Percentiles rank a stretch among this genome's conserved stretches.
Conservation (phyloP, 1,284 basidiomycete species). For the Earliella scabrosa region DNA sequence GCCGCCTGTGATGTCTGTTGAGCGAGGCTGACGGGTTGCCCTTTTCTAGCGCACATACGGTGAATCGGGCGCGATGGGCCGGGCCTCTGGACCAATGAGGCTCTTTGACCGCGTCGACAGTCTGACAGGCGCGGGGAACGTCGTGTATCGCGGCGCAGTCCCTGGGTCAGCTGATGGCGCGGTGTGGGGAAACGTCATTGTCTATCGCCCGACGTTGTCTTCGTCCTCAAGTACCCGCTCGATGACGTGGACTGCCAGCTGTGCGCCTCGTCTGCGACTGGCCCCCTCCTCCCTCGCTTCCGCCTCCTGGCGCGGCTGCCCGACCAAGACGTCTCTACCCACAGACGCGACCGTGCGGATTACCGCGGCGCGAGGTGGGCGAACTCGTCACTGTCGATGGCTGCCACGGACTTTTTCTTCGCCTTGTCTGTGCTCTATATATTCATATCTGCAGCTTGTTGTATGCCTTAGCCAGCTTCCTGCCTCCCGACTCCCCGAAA, state of each 20-base stretch:
- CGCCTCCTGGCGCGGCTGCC: too few relatives aligned
- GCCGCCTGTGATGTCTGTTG: background rate
- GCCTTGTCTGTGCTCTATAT: slow-evolving; percentile 7
- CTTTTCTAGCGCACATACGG: slow-evolving; percentile 18
- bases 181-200: background rate
- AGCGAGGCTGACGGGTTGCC: slow-evolving; percentile 8
- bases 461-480: slow-evolving; percentile 1
- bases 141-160: background rate
- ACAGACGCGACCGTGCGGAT: background rate
- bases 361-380: background rate
- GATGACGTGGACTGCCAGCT: background rate
- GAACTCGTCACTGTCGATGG: too few relatives aligned
- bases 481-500: slow-evolving; percentile 7
- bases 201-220: background rate
- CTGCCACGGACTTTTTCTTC: background rate
- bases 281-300: background rate
- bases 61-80: slow-evolving; percentile 9
- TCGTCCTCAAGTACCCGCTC: too few relatives aligned
- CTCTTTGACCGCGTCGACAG: background rate
- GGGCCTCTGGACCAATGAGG: background rate
- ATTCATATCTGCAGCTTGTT: slow-evolving; percentile 24
- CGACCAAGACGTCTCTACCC: background rate
- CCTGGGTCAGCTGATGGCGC: slow-evolving; percentile 6
- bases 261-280: background rate
- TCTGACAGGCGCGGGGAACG: background rate